Evolutionary conservation across 257 asterid genomes (phyloP).

Genomic region (Schizonepeta tenuifolia): DNA sequence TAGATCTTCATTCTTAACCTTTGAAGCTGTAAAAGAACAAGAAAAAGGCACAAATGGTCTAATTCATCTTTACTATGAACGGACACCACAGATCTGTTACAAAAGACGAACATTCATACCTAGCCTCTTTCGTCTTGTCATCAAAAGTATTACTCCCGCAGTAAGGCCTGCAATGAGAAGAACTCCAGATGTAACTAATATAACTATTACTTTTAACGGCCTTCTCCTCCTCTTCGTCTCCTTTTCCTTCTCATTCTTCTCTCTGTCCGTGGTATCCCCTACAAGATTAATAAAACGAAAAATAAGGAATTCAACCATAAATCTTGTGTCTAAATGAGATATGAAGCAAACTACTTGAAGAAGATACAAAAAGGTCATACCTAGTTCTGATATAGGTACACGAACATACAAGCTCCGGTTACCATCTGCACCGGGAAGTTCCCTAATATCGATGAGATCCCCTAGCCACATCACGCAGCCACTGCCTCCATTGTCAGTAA

Average conservation of each 20-base stretch:
- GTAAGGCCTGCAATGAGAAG: slow-evolving; percentile 22
- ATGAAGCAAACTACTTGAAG: no score
- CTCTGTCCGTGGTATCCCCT: neutral
- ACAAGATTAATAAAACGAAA: no score
- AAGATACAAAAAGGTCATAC: neutral
- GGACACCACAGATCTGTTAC: no score
- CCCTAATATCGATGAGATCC: slow-evolving; percentile 28
- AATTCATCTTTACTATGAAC: no score
- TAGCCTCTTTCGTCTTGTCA: neutral
- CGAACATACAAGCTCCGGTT: slow-evolving; percentile 23
- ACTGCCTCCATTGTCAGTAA: slow-evolving; percentile 25
- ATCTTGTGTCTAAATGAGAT: no score
- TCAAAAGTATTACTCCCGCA: neutral
- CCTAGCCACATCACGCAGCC: slow-evolving; percentile 40
- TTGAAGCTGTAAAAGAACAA: no score
- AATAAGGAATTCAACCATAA: no score
- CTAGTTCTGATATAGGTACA: slow-evolving; percentile 13
- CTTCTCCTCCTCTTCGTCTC: neutral
- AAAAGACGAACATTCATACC: slow-evolving; percentile 7
- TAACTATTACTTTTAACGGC: slow-evolving; percentile 20
- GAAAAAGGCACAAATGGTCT: no score
- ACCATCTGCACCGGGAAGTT: neutral
- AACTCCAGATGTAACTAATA: slow-evolving; percentile 26
- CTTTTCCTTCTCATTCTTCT: no score
- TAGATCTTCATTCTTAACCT: neutral